phyloP scores from a whole-genome alignment of 2,329 filamentous ascomycete genomes.

The Trichocomaceae sp. region DNA sequence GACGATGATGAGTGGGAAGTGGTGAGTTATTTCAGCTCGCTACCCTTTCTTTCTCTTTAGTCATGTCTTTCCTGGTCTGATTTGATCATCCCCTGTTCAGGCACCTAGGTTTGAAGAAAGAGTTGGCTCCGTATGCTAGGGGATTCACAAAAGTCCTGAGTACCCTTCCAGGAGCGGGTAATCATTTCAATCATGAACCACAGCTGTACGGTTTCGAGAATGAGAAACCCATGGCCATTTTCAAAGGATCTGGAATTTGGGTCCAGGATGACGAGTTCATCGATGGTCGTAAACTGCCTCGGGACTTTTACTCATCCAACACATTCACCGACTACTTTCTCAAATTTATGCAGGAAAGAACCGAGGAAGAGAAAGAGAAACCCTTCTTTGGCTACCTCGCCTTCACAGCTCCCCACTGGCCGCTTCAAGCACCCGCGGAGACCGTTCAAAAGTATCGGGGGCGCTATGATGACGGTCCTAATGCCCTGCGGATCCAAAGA shows the following conservation, averaged over 20 bases:
- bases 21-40: slow-evolving; percentile 13
- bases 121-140: slow-evolving; percentile 24
- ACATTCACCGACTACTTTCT: neutral
- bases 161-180: slow-evolving; percentile 25
- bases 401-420: slow-evolving; percentile 50
- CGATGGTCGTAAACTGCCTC: neutral
- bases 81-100: too few relatives aligned
- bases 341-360: slow-evolving; percentile 24
- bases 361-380: slow-evolving; percentile 30
- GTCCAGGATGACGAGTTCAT: neutral
- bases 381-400: slow-evolving; percentile 48
- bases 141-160: slow-evolving; percentile 26
- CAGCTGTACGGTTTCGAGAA: neutral
- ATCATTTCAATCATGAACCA: slow-evolving; percentile 26
- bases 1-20: slow-evolving; percentile 32
- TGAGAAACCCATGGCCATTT: neutral
- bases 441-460: slow-evolving; percentile 45
- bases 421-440: slow-evolving; percentile 45
- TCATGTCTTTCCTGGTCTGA: too few relatives aligned
- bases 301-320: neutral
- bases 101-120: slow-evolving; percentile 27
- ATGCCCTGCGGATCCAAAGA: slow-evolving; percentile 40
- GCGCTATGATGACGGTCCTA: slow-evolving; percentile 46
- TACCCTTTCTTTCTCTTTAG: too few relatives aligned
- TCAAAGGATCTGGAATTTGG: neutral